Evolutionary conservation across 345 rosid genomes (phyloP).

Genomic region (Tarenaya hassleriana): DNA sequence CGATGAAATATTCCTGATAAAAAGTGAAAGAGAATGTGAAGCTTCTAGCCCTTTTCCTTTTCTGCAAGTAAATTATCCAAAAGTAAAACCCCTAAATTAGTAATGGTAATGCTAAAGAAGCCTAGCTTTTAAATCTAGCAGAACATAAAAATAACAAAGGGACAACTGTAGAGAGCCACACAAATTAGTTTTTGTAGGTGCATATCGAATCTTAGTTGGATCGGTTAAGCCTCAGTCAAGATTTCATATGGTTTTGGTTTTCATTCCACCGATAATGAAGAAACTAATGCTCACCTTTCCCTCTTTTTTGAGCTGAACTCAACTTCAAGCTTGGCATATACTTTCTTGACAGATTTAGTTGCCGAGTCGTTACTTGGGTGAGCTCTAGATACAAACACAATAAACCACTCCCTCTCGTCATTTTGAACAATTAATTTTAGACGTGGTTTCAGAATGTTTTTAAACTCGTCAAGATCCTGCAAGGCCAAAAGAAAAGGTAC

Average conservation of each 20-base stretch:
- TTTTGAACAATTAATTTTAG: conserved; percentile 83
- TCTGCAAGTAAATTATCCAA: not conserved
- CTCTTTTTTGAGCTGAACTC: conserved; percentile 94
- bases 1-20: not conserved
- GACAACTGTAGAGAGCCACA: too few relatives aligned
- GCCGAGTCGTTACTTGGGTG: conserved; percentile 89
- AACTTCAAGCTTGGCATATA: conserved; percentile 87
- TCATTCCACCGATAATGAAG: not conserved
- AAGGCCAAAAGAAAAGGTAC: conserved; percentile 6
- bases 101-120: too few relatives aligned
- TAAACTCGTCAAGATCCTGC: conserved; percentile 98
- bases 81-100: not conserved
- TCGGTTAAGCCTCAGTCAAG: conserved; percentile 5
- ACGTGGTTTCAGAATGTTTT: conserved; percentile 88
- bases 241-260: conserved; percentile 5
- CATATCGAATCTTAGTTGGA: conserved; percentile 7
- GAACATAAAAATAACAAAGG: too few relatives aligned
- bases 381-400: conserved; percentile 88
- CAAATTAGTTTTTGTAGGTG: not conserved
- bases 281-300: conserved; percentile 51
- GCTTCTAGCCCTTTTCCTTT: not conserved
- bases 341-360: conserved; percentile 75
- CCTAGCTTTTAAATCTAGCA: too few relatives aligned
- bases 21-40: not conserved
- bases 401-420: conserved; percentile 94